phyloP scores from a whole-genome alignment of 1,139 yeast species.

The Pichia sp. region DNA sequence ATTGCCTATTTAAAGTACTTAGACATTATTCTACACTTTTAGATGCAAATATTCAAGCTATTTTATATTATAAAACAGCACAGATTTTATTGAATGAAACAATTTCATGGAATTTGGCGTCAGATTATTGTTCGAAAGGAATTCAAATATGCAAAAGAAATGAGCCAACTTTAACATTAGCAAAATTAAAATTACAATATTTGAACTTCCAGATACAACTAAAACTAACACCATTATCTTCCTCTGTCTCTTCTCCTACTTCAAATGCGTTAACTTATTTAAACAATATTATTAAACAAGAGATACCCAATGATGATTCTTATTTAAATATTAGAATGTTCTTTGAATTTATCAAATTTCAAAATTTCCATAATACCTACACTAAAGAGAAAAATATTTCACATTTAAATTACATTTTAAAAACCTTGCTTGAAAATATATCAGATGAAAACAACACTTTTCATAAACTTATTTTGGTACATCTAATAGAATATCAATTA shows the following conservation, averaged over 20 bases:
- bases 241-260: no score
- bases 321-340: slow-evolving; percentile 18
- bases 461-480: slow-evolving; percentile 20
- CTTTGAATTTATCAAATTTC: slow-evolving; percentile 32
- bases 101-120: slow-evolving; percentile 35
- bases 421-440: slow-evolving; percentile 11
- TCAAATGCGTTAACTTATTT: slow-evolving; percentile 33
- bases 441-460: slow-evolving; percentile 21
- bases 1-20: slow-evolving; percentile 33
- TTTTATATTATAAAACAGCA: slow-evolving; percentile 34
- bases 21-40: slow-evolving; percentile 30
- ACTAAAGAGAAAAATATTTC: slow-evolving; percentile 29
- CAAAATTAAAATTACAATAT: slow-evolving; percentile 32
- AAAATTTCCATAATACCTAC: slow-evolving; percentile 27
- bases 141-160: slow-evolving; percentile 33
- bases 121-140: slow-evolving; percentile 36
- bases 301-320: slow-evolving; percentile 17
- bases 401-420: slow-evolving; percentile 26
- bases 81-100: slow-evolving; percentile 38
- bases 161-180: slow-evolving; percentile 9
- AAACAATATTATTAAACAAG: slow-evolving; percentile 25
- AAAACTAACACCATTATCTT: no score
- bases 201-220: slow-evolving; percentile 34
- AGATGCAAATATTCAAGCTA: slow-evolving; percentile 32
- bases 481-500: slow-evolving; percentile 11